Percentiles rank a stretch among this genome's conserved stretches.
These are phyloP conservation scores for Paracoccidioides brasiliensis DNA, from an alignment of 2,329 filamentous ascomycete genomes.

Conservation along the genomic window DNA sequence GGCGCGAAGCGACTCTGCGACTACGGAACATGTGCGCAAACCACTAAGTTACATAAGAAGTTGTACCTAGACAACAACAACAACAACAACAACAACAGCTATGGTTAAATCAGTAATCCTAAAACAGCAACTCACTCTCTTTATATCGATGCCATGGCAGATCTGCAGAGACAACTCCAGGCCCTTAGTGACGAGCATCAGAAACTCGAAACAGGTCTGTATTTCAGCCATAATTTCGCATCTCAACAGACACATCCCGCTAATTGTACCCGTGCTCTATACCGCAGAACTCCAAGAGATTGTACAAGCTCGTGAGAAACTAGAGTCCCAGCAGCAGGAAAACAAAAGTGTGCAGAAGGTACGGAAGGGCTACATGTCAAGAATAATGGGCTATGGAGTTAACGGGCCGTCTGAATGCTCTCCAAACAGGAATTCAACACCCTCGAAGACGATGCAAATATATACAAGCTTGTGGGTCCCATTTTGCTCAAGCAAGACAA, in stretches of 20 bases:
- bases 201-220: constrained; percentile 65
- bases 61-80: not conserved
- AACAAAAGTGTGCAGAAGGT: constrained; percentile 79
- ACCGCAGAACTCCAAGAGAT: constrained; percentile 62
- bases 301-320: constrained; percentile 71
- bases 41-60: not conserved
- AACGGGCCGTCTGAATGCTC: not conserved
- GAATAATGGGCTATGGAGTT: not conserved
- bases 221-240: not conserved
- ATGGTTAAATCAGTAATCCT: not conserved
- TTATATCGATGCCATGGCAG: constrained; percentile 42
- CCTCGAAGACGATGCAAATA: constrained; percentile 67
- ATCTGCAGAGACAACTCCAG: constrained; percentile 66
- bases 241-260: not conserved
- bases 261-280: not conserved
- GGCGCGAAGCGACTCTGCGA: not conserved
- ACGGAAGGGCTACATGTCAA: constrained; percentile 7
- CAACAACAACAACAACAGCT: not conserved
- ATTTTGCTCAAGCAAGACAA: constrained; percentile 92
- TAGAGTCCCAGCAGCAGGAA: constrained; percentile 86
- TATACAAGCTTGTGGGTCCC: constrained; percentile 92
- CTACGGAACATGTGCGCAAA: not conserved
- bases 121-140: not conserved
- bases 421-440: constrained; percentile 61
- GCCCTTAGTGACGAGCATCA: constrained; percentile 76